These are phyloP conservation scores for Termitomyces sp. DNA, from an alignment of 768 basidiomycete genomes.

Conservation along the genomic window DNA sequence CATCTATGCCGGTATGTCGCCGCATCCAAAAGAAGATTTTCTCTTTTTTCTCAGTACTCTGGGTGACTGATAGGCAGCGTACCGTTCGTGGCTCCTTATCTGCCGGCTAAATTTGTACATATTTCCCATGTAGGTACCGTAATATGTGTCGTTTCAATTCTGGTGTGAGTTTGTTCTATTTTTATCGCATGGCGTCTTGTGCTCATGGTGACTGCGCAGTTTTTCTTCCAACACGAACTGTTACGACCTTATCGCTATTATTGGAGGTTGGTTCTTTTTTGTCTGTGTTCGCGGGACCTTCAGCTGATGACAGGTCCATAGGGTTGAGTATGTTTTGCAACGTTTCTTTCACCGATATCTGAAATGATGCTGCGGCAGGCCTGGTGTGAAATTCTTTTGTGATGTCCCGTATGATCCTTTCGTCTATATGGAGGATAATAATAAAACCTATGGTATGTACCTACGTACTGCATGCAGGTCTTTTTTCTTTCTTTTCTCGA, in stretches of 20 bases:
- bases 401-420: conserved; percentile 81
- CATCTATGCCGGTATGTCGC: conserved; percentile 48
- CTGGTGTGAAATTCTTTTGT: conserved; percentile 71
- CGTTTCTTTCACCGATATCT: not conserved
- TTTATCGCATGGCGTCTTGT: not conserved
- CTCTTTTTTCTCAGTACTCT: conserved; percentile 5
- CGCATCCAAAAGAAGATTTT: not conserved
- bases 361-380: conserved; percentile 31
- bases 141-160: conserved; percentile 98
- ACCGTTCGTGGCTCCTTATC: conserved; percentile 39
- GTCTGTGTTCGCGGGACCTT: not conserved
- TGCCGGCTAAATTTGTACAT: not conserved
- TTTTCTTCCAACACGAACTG: conserved; percentile 80
- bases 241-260: conserved; percentile 78
- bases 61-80: conserved; percentile 50
- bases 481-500: not conserved
- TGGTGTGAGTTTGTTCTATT: conserved; percentile 47
- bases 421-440: conserved; percentile 66
- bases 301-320: conserved; percentile 15
- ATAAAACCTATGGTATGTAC: conserved; percentile 38
- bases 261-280: conserved; percentile 45
- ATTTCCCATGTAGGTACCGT: conserved; percentile 50
- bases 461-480: not conserved
- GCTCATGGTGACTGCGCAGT: conserved; percentile 31
- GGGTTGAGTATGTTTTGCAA: conserved; percentile 63